Conservation (phyloP, 2,329 filamentous ascomycete species). For the Xylaria sp. region DNA sequence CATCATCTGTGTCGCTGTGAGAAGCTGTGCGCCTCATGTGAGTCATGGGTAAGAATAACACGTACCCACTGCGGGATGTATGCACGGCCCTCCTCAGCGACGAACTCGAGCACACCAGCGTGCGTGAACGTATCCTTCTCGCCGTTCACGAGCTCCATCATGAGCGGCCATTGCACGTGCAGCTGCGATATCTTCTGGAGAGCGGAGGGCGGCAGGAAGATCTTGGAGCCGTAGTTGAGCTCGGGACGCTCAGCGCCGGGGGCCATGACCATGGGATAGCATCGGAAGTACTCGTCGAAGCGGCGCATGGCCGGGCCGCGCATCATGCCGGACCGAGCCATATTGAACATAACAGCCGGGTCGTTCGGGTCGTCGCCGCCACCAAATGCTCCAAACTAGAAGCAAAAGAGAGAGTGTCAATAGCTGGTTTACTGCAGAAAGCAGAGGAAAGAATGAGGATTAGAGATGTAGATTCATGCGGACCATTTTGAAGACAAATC, state of each 20-base stretch:
- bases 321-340: conserved; percentile 40
- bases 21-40: conserved; percentile 12
- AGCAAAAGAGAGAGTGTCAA: neutral
- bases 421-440: neutral
- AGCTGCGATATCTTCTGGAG: conserved; percentile 94
- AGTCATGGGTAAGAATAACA: conserved; percentile 9
- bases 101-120: conserved; percentile 93
- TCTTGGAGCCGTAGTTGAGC: conserved; percentile 95
- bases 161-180: conserved; percentile 94
- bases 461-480: conserved; percentile 1
- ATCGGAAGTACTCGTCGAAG: conserved; percentile 98
- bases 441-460: neutral
- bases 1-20: conserved; percentile 65
- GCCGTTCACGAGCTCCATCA: conserved; percentile 94
- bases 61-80: conserved; percentile 92
- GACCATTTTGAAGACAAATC: conserved; percentile 14
- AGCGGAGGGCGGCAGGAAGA: conserved; percentile 92
- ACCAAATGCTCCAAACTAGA: conserved; percentile 36
- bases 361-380: conserved; percentile 42
- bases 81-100: conserved; percentile 92
- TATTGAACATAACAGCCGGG: conserved; percentile 45
- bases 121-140: conserved; percentile 76
- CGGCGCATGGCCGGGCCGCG: conserved; percentile 58
- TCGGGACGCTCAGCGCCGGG: conserved; percentile 82
- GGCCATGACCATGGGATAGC: conserved; percentile 92